Percentiles rank a stretch among this genome's conserved stretches.
phyloP scores from a whole-genome alignment of 371 early-diverging fungal genomes.

The Saksenaea vasiformis region DNA sequence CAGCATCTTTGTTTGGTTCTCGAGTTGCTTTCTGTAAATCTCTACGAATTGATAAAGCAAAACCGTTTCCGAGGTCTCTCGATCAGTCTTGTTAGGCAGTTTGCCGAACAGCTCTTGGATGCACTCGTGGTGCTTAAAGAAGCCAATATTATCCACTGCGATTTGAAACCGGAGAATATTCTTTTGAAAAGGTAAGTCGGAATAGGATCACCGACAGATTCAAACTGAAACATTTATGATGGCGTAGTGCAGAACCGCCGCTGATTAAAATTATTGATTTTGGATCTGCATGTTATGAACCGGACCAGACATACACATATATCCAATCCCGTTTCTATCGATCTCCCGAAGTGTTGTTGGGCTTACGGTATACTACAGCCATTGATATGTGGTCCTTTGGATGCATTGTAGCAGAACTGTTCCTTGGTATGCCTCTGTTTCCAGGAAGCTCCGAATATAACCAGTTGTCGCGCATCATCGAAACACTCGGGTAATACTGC shows the following conservation, averaged over 20 bases:
- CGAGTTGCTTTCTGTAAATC: conserved; percentile 93
- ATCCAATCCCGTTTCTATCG: conserved; percentile 98
- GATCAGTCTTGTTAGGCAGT: conserved; percentile 85
- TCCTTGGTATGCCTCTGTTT: conserved; percentile 91
- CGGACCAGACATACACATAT: conserved; percentile 92
- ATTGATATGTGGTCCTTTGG: conserved; percentile 99
- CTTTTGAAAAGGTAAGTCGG: conserved; percentile 73
- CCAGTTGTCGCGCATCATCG: conserved; percentile 90
- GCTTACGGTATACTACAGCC: conserved; percentile 81
- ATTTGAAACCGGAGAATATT: conserved; percentile 98
- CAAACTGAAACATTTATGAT: not conserved
- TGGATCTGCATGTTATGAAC: conserved; percentile 94
- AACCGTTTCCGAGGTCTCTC: conserved; percentile 94
- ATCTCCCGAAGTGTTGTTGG: conserved; percentile 96
- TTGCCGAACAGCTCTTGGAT: conserved; percentile 88
- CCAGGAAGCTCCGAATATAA: conserved; percentile 97
- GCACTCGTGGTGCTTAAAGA: conserved; percentile 77
- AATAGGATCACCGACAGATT: not conserved
- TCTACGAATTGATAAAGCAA: conserved; percentile 97
- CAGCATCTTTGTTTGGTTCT: conserved; percentile 95
- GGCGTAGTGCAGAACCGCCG: conserved; percentile 72
- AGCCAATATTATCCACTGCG: conserved; percentile 95
- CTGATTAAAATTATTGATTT: conserved; percentile 98
- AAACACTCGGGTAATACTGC: conserved; percentile 72
- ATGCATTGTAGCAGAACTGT: conserved; percentile 95